A percentile compares a stretch with the other conserved stretches of the same genome.
phyloP scores from a whole-genome alignment of 768 basidiomycete genomes.

The Collybia sordida region DNA sequence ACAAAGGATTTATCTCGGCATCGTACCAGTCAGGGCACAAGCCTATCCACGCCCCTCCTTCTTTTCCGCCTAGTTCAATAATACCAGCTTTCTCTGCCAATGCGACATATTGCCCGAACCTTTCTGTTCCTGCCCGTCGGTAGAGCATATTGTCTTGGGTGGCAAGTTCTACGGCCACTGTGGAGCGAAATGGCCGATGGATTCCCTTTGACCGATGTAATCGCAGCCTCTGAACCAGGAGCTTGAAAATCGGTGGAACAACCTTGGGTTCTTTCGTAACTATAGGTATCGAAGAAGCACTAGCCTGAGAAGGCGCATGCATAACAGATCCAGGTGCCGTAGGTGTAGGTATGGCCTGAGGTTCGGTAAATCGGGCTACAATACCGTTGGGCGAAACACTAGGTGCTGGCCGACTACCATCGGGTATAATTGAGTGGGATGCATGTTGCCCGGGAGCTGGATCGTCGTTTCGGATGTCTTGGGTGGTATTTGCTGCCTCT shows the following conservation, averaged over 20 bases:
- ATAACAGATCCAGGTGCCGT: too few species aligned
- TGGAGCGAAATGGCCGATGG: constrained; percentile 34
- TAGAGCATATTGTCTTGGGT: constrained; percentile 29
- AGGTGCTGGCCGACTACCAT: too few species aligned
- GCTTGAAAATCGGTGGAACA: constrained; percentile 25
- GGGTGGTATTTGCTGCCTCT: too few species aligned
- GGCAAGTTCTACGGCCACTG: constrained; percentile 30
- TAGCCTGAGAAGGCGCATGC: too few species aligned
- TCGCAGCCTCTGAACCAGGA: constrained; percentile 33
- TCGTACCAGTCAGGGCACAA: constrained; percentile 29
- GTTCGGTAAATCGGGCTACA: too few species aligned
- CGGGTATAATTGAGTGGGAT: too few species aligned
- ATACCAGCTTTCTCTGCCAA: constrained; percentile 38
- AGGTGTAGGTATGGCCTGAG: too few species aligned
- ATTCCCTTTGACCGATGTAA: constrained; percentile 28
- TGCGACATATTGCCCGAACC: constrained; percentile 39
- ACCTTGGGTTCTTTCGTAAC: constrained; percentile 4
- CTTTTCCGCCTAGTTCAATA: constrained; percentile 38
- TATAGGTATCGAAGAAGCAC: background rate
- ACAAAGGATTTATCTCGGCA: constrained; percentile 6
- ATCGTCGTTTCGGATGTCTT: too few species aligned
- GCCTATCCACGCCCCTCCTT: constrained; percentile 36
- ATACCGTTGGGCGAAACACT: too few species aligned
- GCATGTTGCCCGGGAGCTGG: too few species aligned
- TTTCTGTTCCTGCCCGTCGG: constrained; percentile 35